A percentile compares a stretch with the other conserved stretches of the same genome.
Conservation (phyloP, 192 early-diverging fungal genomes). For the Martensiomyces pterosporus region DNA sequence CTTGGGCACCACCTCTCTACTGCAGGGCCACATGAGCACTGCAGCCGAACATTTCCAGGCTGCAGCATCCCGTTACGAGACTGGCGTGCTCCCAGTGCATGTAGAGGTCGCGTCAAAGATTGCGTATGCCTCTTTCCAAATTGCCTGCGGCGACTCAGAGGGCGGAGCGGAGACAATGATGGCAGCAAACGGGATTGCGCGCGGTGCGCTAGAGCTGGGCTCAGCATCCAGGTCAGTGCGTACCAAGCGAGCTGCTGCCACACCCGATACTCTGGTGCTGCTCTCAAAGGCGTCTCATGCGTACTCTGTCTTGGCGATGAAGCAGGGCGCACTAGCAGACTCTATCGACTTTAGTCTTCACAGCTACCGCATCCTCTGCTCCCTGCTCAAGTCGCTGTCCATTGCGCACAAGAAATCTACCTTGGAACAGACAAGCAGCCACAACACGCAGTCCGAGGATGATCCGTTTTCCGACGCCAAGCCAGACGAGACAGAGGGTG, state of each 20-base stretch:
- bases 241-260: slow-evolving; percentile 5
- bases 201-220: slow-evolving; percentile 5
- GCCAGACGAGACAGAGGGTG: neutral
- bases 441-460: slow-evolving; percentile 8
- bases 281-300: slow-evolving; percentile 22
- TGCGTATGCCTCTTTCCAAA: slow-evolving; percentile 20
- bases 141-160: slow-evolving; percentile 15
- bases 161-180: slow-evolving; percentile 14
- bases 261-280: slow-evolving; percentile 24
- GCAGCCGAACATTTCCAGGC: slow-evolving; percentile 19
- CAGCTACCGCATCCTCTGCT: slow-evolving; percentile 36
- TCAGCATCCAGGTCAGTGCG: slow-evolving; percentile 3
- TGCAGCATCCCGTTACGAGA: slow-evolving; percentile 18
- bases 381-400: slow-evolving; percentile 25
- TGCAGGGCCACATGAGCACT: slow-evolving; percentile 9
- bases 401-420: neutral
- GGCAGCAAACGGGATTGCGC: slow-evolving; percentile 12
- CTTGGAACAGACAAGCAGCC: slow-evolving; percentile 3
- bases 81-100: slow-evolving; percentile 26
- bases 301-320: slow-evolving; percentile 31
- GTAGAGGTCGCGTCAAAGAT: slow-evolving; percentile 23
- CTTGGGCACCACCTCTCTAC: slow-evolving; percentile 16
- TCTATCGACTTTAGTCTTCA: slow-evolving; percentile 38
- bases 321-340: slow-evolving; percentile 35
- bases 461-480: slow-evolving; percentile 28